Evolutionary conservation across 78 protist genomes (phyloP).

Genomic region (slime mould (Dictyostelium discoideum)): DNA sequence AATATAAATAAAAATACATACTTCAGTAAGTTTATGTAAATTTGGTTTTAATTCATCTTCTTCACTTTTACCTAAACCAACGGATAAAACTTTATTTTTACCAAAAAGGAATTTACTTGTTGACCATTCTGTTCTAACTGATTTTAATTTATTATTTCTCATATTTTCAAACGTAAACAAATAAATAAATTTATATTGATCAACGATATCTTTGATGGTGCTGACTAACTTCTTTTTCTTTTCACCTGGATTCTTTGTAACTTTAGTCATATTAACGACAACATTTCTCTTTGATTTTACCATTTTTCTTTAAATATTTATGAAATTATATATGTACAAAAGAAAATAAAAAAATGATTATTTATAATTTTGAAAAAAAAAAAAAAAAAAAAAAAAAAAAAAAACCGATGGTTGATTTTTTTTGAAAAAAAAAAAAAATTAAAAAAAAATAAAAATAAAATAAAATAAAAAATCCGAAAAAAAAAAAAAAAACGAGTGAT

Average conservation of each 20-base stretch:
- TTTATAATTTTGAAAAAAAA: neutral
- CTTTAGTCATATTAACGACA: constrained; percentile 72
- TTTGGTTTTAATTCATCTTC: constrained; percentile 69
- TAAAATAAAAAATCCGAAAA: neutral
- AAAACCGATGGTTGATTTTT: neutral
- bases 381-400: neutral
- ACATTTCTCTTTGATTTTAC: constrained; percentile 89
- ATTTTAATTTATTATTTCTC: constrained; percentile 88
- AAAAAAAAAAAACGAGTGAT: neutral
- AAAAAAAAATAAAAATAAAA: too few species aligned
- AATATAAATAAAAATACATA: neutral
- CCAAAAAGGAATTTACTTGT: constrained; percentile 90
- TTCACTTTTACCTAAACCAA: constrained; percentile 89
- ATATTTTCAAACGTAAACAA: constrained; percentile 81
- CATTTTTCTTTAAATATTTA: constrained; percentile 74
- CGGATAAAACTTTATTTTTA: constrained; percentile 88
- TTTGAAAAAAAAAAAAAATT: neutral
- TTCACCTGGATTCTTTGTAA: constrained; percentile 56
- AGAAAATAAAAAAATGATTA: neutral
- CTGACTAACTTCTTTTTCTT: constrained; percentile 41
- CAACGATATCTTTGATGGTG: constrained; percentile 66
- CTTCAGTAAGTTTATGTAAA: constrained; percentile 63
- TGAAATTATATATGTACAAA: constrained; percentile 16
- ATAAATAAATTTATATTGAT: constrained; percentile 58
- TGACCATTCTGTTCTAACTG: constrained; percentile 64